phyloP scores from a whole-genome alignment of 345 rosid genomes.

The Eucalyptus melliodora region DNA sequence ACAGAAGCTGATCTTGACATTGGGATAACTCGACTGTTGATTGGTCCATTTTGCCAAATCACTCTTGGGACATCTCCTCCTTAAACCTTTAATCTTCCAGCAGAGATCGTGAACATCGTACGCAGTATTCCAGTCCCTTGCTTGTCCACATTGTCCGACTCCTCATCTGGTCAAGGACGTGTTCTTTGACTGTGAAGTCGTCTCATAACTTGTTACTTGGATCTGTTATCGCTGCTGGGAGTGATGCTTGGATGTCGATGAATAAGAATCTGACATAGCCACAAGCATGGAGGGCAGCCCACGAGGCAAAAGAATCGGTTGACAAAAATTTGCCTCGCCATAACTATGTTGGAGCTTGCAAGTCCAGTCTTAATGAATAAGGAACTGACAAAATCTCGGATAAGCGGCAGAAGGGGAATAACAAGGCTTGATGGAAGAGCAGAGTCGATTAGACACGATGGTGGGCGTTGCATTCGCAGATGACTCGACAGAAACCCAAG shows the following conservation, averaged over 20 bases:
- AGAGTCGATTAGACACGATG: not conserved
- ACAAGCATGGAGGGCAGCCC: not conserved
- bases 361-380: not conserved
- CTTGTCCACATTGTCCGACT: not conserved
- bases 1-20: not conserved
- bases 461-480: not conserved
- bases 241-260: not conserved
- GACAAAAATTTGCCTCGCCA: not conserved
- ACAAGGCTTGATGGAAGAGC: not conserved
- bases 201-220: too few relatives aligned
- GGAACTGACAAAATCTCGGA: not conserved
- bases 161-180: not conserved
- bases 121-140: not conserved
- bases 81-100: not conserved
- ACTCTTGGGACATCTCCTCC: not conserved
- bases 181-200: not conserved
- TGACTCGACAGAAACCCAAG: not conserved
- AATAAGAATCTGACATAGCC: not conserved
- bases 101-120: not conserved
- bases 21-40: not conserved
- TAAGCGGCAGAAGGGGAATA: not conserved
- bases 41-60: not conserved
- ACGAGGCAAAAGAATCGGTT: not conserved
- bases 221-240: not conserved
- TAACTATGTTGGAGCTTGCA: not conserved